Evolutionary conservation across 1,284 basidiomycete species (phyloP).

Genomic region (Ceratobasidium sp.): DNA sequence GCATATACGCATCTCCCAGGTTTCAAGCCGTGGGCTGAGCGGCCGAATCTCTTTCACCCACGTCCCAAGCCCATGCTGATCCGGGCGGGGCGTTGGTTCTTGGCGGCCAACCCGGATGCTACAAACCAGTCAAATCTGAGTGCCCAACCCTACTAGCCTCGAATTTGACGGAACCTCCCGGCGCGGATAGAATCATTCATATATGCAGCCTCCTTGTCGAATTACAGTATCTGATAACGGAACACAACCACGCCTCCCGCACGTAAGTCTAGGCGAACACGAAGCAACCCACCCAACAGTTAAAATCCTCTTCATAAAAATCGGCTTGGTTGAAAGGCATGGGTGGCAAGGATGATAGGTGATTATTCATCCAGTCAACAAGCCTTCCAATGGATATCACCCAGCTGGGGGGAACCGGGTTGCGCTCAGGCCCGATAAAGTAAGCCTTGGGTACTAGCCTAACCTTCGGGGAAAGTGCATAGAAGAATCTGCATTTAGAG

Average conservation of each 20-base stretch:
- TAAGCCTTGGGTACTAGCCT: constrained; percentile 1
- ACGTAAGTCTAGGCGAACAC: background rate
- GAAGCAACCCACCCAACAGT: background rate
- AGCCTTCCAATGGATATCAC: background rate
- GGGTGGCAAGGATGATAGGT: background rate
- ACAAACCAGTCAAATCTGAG: background rate
- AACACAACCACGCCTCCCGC: background rate
- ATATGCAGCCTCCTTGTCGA: background rate
- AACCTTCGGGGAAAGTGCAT: background rate
- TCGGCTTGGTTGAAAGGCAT: background rate
- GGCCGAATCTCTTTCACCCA: no score
- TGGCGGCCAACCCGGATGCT: no score
- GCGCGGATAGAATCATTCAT: background rate
- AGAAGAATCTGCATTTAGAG: background rate
- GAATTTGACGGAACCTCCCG: background rate
- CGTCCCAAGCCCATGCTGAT: no score
- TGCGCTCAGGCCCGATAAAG: background rate
- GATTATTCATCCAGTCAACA: background rate
- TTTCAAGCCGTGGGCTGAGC: background rate
- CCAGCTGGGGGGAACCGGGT: background rate
- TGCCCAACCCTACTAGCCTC: no score
- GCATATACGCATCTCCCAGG: background rate
- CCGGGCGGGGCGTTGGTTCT: no score
- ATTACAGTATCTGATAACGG: background rate
- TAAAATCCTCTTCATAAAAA: background rate